Percentiles rank a stretch among this genome's conserved stretches.
These are phyloP conservation scores for Penicillium rolfsii DNA, from an alignment of 2,329 filamentous ascomycete species.

Conservation along the genomic window DNA sequence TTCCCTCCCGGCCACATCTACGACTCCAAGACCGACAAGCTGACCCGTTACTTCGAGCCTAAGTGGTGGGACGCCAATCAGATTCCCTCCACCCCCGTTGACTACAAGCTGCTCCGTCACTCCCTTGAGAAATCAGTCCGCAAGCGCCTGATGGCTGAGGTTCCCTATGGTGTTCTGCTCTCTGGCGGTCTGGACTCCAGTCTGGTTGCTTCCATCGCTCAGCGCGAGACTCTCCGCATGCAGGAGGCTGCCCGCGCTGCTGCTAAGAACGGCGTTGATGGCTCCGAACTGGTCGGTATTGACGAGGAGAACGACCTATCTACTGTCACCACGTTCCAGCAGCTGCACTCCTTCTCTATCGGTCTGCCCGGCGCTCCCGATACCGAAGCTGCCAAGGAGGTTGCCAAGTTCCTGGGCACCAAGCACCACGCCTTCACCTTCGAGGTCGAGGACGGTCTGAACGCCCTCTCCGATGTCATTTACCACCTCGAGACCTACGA, in stretches of 20 bases:
- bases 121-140: constrained; percentile 88
- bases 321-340: constrained; percentile 86
- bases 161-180: constrained; percentile 92
- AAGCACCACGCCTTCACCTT: constrained; percentile 99
- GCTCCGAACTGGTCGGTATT: constrained; percentile 78
- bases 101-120: constrained; percentile 79
- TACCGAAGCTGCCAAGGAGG: constrained; percentile 86
- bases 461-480: constrained; percentile 96
- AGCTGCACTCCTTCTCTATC: constrained; percentile 98
- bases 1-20: constrained; percentile 97
- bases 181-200: constrained; percentile 96
- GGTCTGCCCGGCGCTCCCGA: constrained; percentile 92
- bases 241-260: constrained; percentile 62
- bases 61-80: constrained; percentile 85
- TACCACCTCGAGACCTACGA: constrained; percentile 98
- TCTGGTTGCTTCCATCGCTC: constrained; percentile 90
- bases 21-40: constrained; percentile 85
- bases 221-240: constrained; percentile 83
- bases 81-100: constrained; percentile 77
- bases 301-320: constrained; percentile 89
- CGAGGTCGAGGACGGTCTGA: constrained; percentile 94
- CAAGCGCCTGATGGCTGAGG: constrained; percentile 98
- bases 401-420: constrained; percentile 94
- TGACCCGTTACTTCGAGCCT: constrained; percentile 87
- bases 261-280: constrained; percentile 49